A percentile compares a stretch with the other conserved stretches of the same genome.
These are phyloP conservation scores for Colletotrichum graminicola DNA, from an alignment of 2,329 filamentous ascomycete species.

Conservation along the genomic window DNA sequence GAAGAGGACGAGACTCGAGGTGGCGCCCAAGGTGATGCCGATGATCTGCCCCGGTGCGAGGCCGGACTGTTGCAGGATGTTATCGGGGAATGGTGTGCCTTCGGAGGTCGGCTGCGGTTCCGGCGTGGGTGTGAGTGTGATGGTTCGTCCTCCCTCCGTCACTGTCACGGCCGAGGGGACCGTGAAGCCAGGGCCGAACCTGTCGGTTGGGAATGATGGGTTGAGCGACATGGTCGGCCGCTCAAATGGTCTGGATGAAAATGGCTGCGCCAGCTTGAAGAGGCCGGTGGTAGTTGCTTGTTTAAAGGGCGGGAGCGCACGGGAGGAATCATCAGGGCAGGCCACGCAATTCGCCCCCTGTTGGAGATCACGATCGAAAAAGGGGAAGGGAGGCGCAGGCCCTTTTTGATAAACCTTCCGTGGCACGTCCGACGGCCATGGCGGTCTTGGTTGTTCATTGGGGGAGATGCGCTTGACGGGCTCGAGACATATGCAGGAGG, in stretches of 20 bases:
- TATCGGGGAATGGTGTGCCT: conserved; percentile 31
- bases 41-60: conserved; percentile 37
- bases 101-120: conserved; percentile 1
- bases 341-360: conserved; percentile 18
- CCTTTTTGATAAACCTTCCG: conserved; percentile 39
- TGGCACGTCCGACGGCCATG: conserved; percentile 39
- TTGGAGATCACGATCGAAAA: background rate
- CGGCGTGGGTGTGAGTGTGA: conserved; percentile 25
- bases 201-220: conserved; percentile 33
- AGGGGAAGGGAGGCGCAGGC: conserved; percentile 30
- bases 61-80: conserved; percentile 39
- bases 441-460: conserved; percentile 9
- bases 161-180: conserved; percentile 28
- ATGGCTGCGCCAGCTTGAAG: conserved; percentile 33
- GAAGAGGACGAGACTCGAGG: conserved; percentile 35
- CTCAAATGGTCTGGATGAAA: conserved; percentile 19
- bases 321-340: conserved; percentile 21
- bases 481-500: conserved; percentile 17
- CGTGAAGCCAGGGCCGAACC: conserved; percentile 38
- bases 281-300: conserved; percentile 14
- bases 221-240: conserved; percentile 28
- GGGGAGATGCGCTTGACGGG: background rate
- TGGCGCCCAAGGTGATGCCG: conserved; percentile 38
- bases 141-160: conserved; percentile 14
- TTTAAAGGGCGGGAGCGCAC: conserved; percentile 6